These are phyloP conservation scores for Venturia asperata DNA, from an alignment of 2,329 filamentous ascomycete genomes.

Conservation along the genomic window DNA sequence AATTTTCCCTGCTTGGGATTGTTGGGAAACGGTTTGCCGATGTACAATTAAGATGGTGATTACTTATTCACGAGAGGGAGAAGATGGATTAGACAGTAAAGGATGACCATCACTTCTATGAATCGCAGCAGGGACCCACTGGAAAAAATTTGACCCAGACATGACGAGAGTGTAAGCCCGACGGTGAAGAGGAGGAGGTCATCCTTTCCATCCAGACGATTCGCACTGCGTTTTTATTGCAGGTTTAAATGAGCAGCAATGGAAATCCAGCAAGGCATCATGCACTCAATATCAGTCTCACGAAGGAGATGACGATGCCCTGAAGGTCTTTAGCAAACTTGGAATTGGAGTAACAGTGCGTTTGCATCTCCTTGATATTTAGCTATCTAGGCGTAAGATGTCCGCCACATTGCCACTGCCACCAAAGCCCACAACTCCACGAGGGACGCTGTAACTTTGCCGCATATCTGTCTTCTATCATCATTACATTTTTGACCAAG, in stretches of 20 bases:
- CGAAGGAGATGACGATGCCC: background rate
- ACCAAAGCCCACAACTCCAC: background rate
- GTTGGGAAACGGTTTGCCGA: no score
- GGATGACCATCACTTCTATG: background rate
- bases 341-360: conserved; percentile 9
- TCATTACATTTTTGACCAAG: conserved; percentile 5
- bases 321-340: conserved; percentile 13
- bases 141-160: no score
- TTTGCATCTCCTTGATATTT: conserved; percentile 13
- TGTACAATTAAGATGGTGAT: no score
- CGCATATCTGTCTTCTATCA: background rate
- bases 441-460: background rate
- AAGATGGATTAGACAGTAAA: background rate
- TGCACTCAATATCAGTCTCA: background rate
- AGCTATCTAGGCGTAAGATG: conserved; percentile 1
- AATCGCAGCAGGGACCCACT: background rate
- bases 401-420: background rate
- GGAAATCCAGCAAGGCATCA: no score
- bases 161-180: no score
- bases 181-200: background rate
- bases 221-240: background rate
- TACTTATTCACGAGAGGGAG: background rate
- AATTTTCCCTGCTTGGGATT: no score
- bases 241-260: background rate
- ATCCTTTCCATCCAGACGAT: no score